Base-by-base conservation (phyloP, 169 alveolate species). In the Plasmodium falciparum region DNA sequence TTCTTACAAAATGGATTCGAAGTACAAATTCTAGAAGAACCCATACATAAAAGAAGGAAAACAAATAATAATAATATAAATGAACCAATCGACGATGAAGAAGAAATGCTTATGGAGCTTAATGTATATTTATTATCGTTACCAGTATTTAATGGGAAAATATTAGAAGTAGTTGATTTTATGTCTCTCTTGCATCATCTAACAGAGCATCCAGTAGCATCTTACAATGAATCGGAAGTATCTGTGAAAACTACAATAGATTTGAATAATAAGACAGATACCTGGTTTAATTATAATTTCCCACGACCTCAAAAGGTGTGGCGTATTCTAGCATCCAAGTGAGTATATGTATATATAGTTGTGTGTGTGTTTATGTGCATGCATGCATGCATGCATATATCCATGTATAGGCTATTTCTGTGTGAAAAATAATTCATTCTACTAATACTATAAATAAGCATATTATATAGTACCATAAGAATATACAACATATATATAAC, bases 1-100 rank as follows among this genome's bases (percentile, higher is more conserved):
- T 95, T 97, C 73, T 93, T 93, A 45, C 88, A 94, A 72, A 96
- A 96, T 88, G 98, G 99, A 1, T 98, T 97, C 65, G 92, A 80
- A 59, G 61, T 89, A 65, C 75, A 89, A 22, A 89, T 93, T 43
- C 62, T 83, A 11, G 88, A 74, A 59, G 88, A 74, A 20, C 80
- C 88, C 12, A 61, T 54, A 22, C 43, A 47, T 45, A 74, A 88
- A 63, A 71, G 52, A 62, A 88, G 88, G 22, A 52, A 49, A 62
- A 3, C 56, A 56, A 88, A 47, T 59, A 76, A 45, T 52, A 29
- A 24, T n/a, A 24, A n/a, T 3, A 13, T 11, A 5, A 39, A 39
- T 39, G 47, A 39, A 39, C 47, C 6, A 39, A 39, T 39, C 9
- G 88, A 56, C 1, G 61, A 43, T 13, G 72, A 17, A 11, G 90